phyloP scores from a whole-genome alignment of 768 basidiomycete species.

The Trametes cingulata region DNA sequence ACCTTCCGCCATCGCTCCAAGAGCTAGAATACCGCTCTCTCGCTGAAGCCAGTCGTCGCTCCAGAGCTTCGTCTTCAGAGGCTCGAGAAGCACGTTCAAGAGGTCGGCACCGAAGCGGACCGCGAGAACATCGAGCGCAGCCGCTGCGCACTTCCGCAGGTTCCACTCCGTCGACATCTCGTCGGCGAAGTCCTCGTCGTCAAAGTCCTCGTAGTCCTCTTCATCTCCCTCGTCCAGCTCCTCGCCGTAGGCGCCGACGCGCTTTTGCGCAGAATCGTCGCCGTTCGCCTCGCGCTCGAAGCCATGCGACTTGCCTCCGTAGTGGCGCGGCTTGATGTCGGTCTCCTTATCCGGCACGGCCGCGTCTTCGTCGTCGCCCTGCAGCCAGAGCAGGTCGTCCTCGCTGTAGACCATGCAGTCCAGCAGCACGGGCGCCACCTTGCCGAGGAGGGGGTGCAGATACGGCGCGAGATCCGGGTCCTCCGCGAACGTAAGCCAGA shows the following conservation, averaged over 20 bases:
- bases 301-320: constrained; percentile 82
- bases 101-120: constrained; percentile 91
- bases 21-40: constrained; percentile 92
- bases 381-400: constrained; percentile 93
- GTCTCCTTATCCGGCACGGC: constrained; percentile 89
- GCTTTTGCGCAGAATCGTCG: constrained; percentile 36
- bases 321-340: constrained; percentile 96
- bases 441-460: constrained; percentile 83
- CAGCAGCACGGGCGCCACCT: constrained; percentile 92
- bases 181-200: constrained; percentile 92
- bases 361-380: constrained; percentile 88
- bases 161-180: constrained; percentile 99
- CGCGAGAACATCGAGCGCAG: constrained; percentile 94
- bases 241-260: constrained; percentile 68
- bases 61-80: constrained; percentile 93
- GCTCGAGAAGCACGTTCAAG: constrained; percentile 83
- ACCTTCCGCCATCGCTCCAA: constrained; percentile 99
- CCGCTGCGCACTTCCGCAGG: constrained; percentile 95
- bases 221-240: constrained; percentile 85
- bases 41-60: constrained; percentile 89
- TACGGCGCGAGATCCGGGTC: constrained; percentile 84
- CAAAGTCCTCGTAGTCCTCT: constrained; percentile 83
- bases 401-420: constrained; percentile 98
- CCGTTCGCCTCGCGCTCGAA: constrained; percentile 68
- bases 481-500: constrained; percentile 99